Evolutionary conservation across 1,284 basidiomycete species (phyloP), one percentile per base, ranked within the genome.

Genomic region (Ustilago xerochloae): DNA sequence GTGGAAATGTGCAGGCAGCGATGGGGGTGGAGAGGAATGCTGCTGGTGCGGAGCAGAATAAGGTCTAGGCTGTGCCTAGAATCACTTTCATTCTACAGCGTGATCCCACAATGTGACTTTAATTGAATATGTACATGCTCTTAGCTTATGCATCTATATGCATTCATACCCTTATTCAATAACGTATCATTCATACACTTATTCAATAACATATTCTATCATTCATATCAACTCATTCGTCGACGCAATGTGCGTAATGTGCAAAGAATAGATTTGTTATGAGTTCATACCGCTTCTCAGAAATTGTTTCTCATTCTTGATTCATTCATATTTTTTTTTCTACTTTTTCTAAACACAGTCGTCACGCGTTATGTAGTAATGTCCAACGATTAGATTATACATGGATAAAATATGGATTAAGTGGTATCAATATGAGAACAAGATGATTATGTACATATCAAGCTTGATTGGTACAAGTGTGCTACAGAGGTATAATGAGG

Each of bases 321-420:
- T n/a, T n/a, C n/a, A n/a, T n/a, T n/a, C n/a, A n/a, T n/a, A n/a
- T n/a, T n/a, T n/a, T n/a, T n/a, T n/a, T n/a, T n/a, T n/a, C n/a
- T n/a, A n/a, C n/a, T n/a, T n/a, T n/a, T n/a, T n/a, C n/a, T n/a
- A n/a, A n/a, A n/a, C n/a, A n/a, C n/a, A n/a, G n/a, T n/a, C n/a
- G n/a, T n/a, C n/a, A n/a, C n/a, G 20, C 9, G 20, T 2, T 10
- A 12, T 24, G 22, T 24, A 26, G 20, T 4, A 46, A 9, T 48
- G 46, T 48, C 46, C 46, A 29, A 46, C 9, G 18, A 29, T 35
- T 35, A 50, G 32, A 50, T 50, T 50, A 50, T n/a, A n/a, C n/a
- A n/a, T n/a, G n/a, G n/a, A n/a, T 33, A 33, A 10, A 33, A 33
- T 2, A 24, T 33, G 16, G 32, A 18, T 41, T 16, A 24, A 51